Conservation (phyloP, 2,329 filamentous ascomycete species). For the Diaporthe aspalathi region DNA sequence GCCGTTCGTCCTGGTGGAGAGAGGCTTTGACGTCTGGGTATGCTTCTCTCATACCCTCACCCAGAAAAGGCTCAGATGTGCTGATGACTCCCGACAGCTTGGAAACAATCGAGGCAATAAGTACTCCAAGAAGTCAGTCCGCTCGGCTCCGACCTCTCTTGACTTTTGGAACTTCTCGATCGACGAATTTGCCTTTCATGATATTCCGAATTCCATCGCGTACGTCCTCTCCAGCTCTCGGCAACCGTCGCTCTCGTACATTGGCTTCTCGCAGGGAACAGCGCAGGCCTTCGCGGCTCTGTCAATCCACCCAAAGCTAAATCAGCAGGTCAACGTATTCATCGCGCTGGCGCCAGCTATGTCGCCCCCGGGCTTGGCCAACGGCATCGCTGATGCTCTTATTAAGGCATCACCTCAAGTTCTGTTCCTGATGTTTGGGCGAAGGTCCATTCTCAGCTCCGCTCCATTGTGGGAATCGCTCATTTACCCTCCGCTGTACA, state of each 20-base stretch:
- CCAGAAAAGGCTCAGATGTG: constrained; percentile 41
- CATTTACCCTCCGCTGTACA: constrained; percentile 93
- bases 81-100: constrained; percentile 64
- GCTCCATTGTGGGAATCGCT: constrained; percentile 98
- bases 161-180: constrained; percentile 99
- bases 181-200: constrained; percentile 97
- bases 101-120: constrained; percentile 99
- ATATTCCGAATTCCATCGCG: constrained; percentile 93
- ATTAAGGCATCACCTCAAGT: constrained; percentile 94
- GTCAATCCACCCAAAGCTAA: constrained; percentile 90
- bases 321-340: constrained; percentile 94
- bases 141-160: constrained; percentile 77
- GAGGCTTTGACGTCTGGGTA: constrained; percentile 96
- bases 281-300: constrained; percentile 96
- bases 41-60: constrained; percentile 45
- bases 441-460: constrained; percentile 89
- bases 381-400: constrained; percentile 90
- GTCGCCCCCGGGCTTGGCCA: constrained; percentile 91
- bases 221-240: constrained; percentile 89
- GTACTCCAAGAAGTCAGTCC: constrained; percentile 94
- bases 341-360: constrained; percentile 96
- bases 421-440: constrained; percentile 91
- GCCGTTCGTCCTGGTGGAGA: constrained; percentile 88
- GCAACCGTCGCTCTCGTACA: constrained; percentile 89
- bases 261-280: constrained; percentile 97